Evolutionary conservation across 257 asterid species (phyloP).

Genomic region (Leptodermis oblonga): DNA sequence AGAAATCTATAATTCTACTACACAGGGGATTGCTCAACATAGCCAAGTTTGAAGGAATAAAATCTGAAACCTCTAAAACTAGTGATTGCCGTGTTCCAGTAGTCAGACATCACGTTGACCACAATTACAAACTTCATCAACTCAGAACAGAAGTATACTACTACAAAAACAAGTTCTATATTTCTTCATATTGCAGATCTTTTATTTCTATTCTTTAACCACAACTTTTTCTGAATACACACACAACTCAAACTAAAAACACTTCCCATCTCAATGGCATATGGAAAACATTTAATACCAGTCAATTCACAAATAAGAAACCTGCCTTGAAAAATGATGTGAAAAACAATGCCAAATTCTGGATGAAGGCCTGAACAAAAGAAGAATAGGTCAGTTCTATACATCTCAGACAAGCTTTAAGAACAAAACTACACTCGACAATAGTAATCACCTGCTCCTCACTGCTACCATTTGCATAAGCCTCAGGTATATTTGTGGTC

Average conservation of each 20-base stretch:
- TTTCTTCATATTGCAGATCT: neutral
- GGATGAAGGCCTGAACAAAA: conserved; percentile 77
- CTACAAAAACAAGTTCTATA: no score
- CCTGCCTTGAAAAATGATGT: conserved; percentile 93
- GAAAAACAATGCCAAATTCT: conserved; percentile 88
- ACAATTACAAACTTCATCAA: neutral
- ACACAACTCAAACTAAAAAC: neutral
- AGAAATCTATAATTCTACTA: no score
- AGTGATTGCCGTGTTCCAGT: neutral
- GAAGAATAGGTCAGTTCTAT: conserved; percentile 8
- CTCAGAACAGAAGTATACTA: neutral
- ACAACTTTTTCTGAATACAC: neutral
- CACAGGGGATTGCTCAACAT: neutral
- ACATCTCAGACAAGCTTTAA: neutral
- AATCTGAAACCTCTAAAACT: neutral
- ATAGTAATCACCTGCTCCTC: conserved; percentile 80
- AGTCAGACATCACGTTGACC: neutral
- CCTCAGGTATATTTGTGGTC: conserved; percentile 61
- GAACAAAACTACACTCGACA: neutral
- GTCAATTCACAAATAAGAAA: conserved; percentile 1
- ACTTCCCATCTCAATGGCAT: neutral
- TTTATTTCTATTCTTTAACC: neutral
- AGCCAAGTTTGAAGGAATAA: neutral
- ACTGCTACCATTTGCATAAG: conserved; percentile 72
- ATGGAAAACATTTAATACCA: neutral